A percentile compares a stretch with the other conserved stretches of the same genome.
Conservation (phyloP, 306 rosid genomes). For the Pterocarpus macrocarpus region DNA sequence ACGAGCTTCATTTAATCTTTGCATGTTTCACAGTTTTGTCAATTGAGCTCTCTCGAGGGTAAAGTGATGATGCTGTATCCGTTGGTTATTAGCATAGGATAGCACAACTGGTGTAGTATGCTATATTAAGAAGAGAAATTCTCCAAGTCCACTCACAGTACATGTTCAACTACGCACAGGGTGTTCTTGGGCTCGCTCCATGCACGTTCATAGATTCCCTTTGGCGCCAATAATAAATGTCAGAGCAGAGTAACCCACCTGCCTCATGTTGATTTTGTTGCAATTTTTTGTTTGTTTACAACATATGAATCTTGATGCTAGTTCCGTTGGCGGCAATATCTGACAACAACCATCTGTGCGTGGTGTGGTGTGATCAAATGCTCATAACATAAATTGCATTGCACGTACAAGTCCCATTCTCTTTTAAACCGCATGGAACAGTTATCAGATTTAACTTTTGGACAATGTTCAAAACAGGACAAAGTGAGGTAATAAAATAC, state of each 20-base stretch:
- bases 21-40: not conserved
- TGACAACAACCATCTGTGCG: not conserved
- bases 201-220: constrained; percentile 40
- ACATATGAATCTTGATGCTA: constrained; percentile 3
- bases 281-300: constrained; percentile 9
- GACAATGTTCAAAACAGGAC: constrained; percentile 18
- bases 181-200: not conserved
- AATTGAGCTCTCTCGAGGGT: not conserved
- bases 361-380: not conserved
- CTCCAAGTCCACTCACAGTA: not conserved
- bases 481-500: not conserved
- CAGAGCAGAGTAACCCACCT: not conserved
- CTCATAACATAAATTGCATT: not conserved
- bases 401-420: no score
- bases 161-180: no score
- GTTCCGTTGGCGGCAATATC: not conserved
- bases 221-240: not conserved
- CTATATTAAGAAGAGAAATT: not conserved
- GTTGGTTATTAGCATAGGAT: not conserved
- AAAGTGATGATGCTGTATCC: not conserved
- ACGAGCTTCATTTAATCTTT: no score
- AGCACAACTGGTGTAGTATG: not conserved
- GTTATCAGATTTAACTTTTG: constrained; percentile 11
- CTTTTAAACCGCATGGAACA: not conserved
- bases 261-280: not conserved